Conservation (phyloP, 2,329 filamentous ascomycete species). For the Metarhizium anisopliae region DNA sequence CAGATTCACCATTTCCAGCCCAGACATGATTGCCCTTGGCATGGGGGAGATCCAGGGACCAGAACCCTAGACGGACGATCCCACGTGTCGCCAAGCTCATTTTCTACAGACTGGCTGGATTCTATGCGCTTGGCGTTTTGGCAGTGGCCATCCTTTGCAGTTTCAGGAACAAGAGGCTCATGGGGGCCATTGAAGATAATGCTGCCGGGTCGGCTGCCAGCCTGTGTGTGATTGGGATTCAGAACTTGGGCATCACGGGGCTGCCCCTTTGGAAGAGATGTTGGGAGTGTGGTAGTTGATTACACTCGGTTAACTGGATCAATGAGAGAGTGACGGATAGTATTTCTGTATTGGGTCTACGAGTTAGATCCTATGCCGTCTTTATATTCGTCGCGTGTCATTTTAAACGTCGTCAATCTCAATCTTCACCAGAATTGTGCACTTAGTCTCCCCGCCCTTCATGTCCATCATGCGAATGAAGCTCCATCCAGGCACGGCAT, state of each 20-base stretch:
- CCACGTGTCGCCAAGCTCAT: slow-evolving; percentile 64
- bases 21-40: slow-evolving; percentile 54
- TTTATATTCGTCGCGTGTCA: not conserved
- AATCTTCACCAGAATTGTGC: slow-evolving; percentile 53
- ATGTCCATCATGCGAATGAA: slow-evolving; percentile 59
- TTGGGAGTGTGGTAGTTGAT: slow-evolving; percentile 30
- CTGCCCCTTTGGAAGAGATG: slow-evolving; percentile 26
- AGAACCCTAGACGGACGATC: slow-evolving; percentile 56
- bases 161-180: slow-evolving; percentile 36
- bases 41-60: slow-evolving; percentile 40
- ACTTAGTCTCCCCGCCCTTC: slow-evolving; percentile 54
- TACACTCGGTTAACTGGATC: not conserved
- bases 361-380: no score
- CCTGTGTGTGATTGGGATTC: slow-evolving; percentile 53
- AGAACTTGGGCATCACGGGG: slow-evolving; percentile 39
- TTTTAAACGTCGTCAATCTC: slow-evolving; percentile 36
- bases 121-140: slow-evolving; percentile 60
- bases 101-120: slow-evolving; percentile 62
- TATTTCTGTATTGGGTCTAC: no score
- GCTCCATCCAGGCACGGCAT: slow-evolving; percentile 47
- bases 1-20: slow-evolving; percentile 58
- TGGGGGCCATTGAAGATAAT: slow-evolving; percentile 34
- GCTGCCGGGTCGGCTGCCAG: slow-evolving; percentile 46
- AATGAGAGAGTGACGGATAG: not conserved
- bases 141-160: slow-evolving; percentile 45